These are phyloP conservation scores for Kockovaella imperatae DNA, from an alignment of 768 basidiomycete species.

Conservation along the genomic window DNA sequence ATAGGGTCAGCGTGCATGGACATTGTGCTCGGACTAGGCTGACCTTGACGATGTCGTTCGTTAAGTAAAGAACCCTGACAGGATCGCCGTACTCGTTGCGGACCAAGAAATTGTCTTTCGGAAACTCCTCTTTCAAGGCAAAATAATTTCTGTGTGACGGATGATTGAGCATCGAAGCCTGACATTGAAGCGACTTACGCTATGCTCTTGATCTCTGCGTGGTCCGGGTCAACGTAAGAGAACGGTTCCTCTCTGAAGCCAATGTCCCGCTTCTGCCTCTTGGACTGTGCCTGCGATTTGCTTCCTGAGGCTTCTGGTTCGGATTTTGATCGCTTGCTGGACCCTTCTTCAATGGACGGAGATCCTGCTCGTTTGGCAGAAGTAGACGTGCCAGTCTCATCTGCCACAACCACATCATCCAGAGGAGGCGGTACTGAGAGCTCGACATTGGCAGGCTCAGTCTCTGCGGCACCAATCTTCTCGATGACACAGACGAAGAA, in stretches of 20 bases:
- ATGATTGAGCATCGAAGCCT: neutral
- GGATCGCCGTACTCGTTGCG: constrained; percentile 59
- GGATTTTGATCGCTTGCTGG: neutral
- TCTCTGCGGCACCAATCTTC: constrained; percentile 20
- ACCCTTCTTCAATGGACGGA: constrained; percentile 15
- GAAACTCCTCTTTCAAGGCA: constrained; percentile 63
- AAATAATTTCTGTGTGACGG: constrained; percentile 72
- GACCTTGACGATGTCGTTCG: constrained; percentile 70
- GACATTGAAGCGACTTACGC: constrained; percentile 53
- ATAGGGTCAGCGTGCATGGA: neutral
- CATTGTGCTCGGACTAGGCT: constrained; percentile 1
- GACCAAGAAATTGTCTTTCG: constrained; percentile 68
- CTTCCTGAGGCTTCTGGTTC: neutral
- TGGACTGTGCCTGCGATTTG: constrained; percentile 9
- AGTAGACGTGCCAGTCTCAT: constrained; percentile 5
- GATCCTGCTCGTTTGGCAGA: constrained; percentile 31
- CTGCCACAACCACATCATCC: neutral
- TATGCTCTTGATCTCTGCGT: constrained; percentile 64
- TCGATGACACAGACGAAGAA: constrained; percentile 89
- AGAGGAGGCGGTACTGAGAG: neutral
- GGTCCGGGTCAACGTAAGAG: constrained; percentile 64
- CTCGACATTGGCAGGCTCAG: neutral
- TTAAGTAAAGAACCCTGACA: constrained; percentile 72
- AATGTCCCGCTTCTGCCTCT: constrained; percentile 37
- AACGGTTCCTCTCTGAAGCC: constrained; percentile 86